Conservation (phyloP, 345 rosid genomes). For the Aurinia saxatilis region DNA sequence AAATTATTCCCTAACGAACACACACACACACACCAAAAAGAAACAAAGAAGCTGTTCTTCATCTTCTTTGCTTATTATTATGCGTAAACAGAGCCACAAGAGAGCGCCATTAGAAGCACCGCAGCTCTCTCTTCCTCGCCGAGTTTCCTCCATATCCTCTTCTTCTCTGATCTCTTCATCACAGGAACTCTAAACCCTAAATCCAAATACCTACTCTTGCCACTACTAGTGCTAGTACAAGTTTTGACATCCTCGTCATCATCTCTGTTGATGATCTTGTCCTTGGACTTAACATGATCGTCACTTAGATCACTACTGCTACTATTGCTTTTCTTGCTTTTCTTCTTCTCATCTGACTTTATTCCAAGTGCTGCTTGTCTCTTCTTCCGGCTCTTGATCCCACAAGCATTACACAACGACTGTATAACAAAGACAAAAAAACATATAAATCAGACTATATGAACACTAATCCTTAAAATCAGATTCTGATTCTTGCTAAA, state of each 20-base stretch:
- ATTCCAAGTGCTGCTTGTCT: constrained; percentile 60
- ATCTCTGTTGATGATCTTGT: neutral
- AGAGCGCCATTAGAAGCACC: constrained; percentile 76
- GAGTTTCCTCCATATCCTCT: constrained; percentile 46
- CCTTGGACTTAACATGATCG: neutral
- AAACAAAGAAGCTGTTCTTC: neutral
- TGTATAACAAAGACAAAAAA: constrained; percentile 9
- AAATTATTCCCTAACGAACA: constrained; percentile 4
- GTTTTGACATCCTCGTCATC: neutral
- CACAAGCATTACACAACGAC: constrained; percentile 98
- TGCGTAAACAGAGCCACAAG: constrained; percentile 73
- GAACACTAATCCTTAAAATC: too few relatives aligned
- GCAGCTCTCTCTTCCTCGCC: constrained; percentile 85
- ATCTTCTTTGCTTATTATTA: constrained; percentile 12
- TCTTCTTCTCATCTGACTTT: constrained; percentile 38
- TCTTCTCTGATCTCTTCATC: constrained; percentile 39
- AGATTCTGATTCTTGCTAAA: neutral
- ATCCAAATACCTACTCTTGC: constrained; percentile 11
- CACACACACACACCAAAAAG: neutral
- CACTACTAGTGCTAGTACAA: neutral
- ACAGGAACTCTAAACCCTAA: constrained; percentile 26
- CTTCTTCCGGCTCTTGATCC: constrained; percentile 95
- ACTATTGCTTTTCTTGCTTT: constrained; percentile 25
- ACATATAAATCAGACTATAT: too few relatives aligned
- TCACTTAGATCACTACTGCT: constrained; percentile 11